Conservation (phyloP, 306 rosid species). For the Dicorynia guianensis region DNA sequence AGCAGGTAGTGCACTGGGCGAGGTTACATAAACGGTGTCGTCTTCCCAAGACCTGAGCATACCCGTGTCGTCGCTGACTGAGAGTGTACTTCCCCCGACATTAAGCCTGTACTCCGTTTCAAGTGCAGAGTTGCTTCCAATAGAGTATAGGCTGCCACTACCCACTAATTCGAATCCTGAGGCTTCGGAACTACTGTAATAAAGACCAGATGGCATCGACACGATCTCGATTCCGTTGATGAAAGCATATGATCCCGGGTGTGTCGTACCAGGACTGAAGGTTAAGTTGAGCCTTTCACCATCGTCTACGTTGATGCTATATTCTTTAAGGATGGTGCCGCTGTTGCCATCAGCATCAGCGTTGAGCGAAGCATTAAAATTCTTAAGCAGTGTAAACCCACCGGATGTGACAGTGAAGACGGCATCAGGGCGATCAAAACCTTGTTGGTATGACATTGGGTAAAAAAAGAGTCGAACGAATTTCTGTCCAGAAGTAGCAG, state of each 20-base stretch:
- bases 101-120: constrained; percentile 1
- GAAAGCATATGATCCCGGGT: constrained; percentile 42
- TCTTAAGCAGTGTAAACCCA: constrained; percentile 36
- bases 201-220: constrained; percentile 48
- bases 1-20: too few relatives aligned
- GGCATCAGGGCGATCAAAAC: constrained; percentile 15
- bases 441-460: constrained; percentile 13
- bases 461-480: constrained; percentile 39
- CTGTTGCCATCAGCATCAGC: constrained; percentile 11
- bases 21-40: background rate
- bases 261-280: constrained; percentile 34
- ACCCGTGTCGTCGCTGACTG: background rate
- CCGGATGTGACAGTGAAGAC: constrained; percentile 41
- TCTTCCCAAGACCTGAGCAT: background rate
- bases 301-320: constrained; percentile 20
- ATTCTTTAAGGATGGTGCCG: constrained; percentile 35
- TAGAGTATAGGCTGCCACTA: background rate
- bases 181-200: background rate
- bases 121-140: background rate
- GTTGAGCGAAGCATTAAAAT: constrained; percentile 39
- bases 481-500: constrained; percentile 31
- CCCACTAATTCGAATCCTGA: background rate
- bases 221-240: constrained; percentile 62
- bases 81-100: background rate
- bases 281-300: too few relatives aligned